Percentiles rank a stretch among this genome's conserved stretches.
These are phyloP conservation scores for Coccomyxa subellipsoidea DNA, from an alignment of 163 green algal species.

Conservation along the genomic window DNA sequence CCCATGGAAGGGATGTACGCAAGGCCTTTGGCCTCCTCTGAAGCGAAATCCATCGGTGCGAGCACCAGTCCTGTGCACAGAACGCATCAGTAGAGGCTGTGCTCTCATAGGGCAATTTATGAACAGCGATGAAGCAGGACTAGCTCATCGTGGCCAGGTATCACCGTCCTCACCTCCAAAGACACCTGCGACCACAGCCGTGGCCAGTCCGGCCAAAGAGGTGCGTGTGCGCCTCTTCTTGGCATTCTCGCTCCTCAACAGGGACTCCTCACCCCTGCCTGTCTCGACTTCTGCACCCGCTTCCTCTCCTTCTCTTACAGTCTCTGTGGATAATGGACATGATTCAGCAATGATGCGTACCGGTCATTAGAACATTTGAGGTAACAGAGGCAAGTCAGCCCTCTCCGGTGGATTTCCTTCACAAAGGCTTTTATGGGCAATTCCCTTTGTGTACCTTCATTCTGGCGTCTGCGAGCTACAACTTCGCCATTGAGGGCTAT, in stretches of 20 bases:
- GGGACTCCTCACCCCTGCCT: neutral
- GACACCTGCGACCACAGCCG: constrained; percentile 32
- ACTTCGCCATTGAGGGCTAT: constrained; percentile 26
- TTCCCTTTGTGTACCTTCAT: too few species aligned
- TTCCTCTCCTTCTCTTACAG: neutral
- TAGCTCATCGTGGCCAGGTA: too few species aligned
- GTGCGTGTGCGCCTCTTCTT: neutral
- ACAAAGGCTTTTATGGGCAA: neutral
- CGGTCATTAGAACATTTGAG: too few species aligned
- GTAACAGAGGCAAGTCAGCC: too few species aligned
- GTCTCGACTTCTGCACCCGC: neutral
- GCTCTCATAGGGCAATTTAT: too few species aligned
- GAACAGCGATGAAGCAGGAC: too few species aligned
- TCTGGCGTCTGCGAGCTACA: neutral
- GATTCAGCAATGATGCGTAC: too few species aligned
- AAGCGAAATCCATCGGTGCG: constrained; percentile 51
- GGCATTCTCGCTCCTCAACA: neutral
- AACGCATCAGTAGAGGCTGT: neutral
- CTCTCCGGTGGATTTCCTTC: neutral
- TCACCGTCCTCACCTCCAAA: constrained; percentile 29
- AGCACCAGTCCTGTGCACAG: constrained; percentile 46
- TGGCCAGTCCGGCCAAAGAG: constrained; percentile 6
- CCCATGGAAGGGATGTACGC: constrained; percentile 46
- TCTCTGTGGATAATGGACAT: too few species aligned
- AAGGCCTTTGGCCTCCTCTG: constrained; percentile 35